Evolutionary conservation across 371 early-diverging fungal genomes (phyloP).

Genomic region (Mycotypha africana): DNA sequence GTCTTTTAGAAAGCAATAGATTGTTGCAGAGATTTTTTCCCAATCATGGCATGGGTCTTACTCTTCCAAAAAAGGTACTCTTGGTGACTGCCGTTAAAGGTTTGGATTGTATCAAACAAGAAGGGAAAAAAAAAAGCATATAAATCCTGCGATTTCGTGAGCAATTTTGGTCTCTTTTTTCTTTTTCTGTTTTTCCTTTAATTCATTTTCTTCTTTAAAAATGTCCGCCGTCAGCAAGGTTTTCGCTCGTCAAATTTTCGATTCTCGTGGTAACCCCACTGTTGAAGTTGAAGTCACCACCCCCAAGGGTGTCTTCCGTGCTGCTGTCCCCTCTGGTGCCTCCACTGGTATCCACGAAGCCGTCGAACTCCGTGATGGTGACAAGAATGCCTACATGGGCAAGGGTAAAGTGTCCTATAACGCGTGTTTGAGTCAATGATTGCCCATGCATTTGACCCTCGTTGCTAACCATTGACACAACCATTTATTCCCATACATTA

Average conservation of each 20-base stretch:
- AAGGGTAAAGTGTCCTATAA: slow-evolving; percentile 73
- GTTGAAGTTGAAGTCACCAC: slow-evolving; percentile 98
- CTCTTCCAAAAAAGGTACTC: not conserved
- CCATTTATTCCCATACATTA: too few species aligned
- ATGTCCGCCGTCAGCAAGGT: slow-evolving; percentile 62
- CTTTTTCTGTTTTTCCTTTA: slow-evolving; percentile 1
- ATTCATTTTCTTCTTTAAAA: slow-evolving; percentile 1
- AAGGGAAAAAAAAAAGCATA: too few species aligned
- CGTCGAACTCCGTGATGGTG: slow-evolving; percentile 92
- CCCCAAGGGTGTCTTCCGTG: slow-evolving; percentile 85
- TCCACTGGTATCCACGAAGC: slow-evolving; percentile 99
- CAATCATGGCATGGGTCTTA: slow-evolving; percentile 15
- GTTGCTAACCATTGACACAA: too few species aligned
- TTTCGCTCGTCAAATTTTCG: slow-evolving; percentile 98
- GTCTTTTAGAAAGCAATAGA: slow-evolving; percentile 5
- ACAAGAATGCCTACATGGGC: slow-evolving; percentile 87
- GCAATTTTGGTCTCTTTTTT: not conserved
- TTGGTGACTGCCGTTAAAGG: too few species aligned
- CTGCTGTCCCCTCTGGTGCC: slow-evolving; percentile 98
- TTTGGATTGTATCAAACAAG: too few species aligned
- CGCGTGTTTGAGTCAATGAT: too few species aligned
- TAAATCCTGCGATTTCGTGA: too few species aligned
- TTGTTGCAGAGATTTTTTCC: slow-evolving; percentile 9
- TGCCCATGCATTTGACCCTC: too few species aligned
- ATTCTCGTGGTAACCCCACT: slow-evolving; percentile 99